Evolutionary conservation across 2,329 filamentous ascomycete species (phyloP), one percentile per base, ranked within the genome.

Genomic region (Aspergillus thermomutatus): DNA sequence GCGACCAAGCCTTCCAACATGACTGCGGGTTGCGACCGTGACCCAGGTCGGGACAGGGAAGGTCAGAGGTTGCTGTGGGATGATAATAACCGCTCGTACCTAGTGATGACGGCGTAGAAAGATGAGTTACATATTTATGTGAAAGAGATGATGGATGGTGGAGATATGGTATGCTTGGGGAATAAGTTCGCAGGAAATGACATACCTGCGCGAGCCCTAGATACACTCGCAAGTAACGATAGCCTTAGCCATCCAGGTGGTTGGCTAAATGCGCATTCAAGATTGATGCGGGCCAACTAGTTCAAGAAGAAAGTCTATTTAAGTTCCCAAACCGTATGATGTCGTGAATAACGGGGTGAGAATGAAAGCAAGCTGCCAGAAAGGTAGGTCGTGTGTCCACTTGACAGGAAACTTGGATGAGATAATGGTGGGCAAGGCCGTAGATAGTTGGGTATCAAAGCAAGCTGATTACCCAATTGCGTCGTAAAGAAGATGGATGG

Each of bases 1-100:
- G 94, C 92, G 63, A 97, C 94, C 67, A 99, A 83, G 66, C 92
- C 91, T 84, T 99, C 94, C 79, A 99, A 86, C 94, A 99, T 99
- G 70, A 74, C 82, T 82, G 79, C 75, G 74, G 75, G 68, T 66
- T 75, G 72, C 72, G 80, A 86, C 83, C 89, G 85, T 91, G 70
- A 88, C 86, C 88, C 88, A 72, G 89, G 87, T 86, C 80, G 77
- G 86, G 87, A 56, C 43, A 57, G 48, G n/a, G 50, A 50, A 48
- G 51, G 46, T 53, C 48, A 58, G 57, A 25, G 21, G 11, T 46
- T 23, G 21, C 43, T 46, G 19, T 7, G 10, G 19, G 43, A 23
- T 46, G 23, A 23, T 46, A 51, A 31, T 14, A 34, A 51, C 19
- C 28, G 26, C 51, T 51, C 28, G 28, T 45, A 49, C 31, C 49